phyloP scores from a whole-genome alignment of 2,329 filamentous ascomycete genomes.

The Diaporthe sp. region DNA sequence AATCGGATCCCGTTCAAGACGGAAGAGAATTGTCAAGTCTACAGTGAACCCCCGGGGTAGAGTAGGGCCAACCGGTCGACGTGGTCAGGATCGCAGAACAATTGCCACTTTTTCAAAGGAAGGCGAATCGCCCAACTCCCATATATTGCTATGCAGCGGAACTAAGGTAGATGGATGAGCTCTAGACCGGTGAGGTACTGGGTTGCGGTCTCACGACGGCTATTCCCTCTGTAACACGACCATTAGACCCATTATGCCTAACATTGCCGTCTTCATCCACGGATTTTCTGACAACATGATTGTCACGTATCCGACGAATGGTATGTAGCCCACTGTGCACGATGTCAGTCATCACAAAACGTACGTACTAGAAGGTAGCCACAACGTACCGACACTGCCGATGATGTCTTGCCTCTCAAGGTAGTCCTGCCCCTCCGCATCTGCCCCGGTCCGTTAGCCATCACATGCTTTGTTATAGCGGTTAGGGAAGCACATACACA shows the following conservation, averaged over 20 bases:
- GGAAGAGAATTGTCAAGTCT: not conserved
- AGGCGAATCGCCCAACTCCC: not conserved
- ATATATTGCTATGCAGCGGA: not conserved
- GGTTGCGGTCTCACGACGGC: not conserved
- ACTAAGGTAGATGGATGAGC: not conserved
- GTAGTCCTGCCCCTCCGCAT: slow-evolving; percentile 88
- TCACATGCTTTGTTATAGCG: not conserved
- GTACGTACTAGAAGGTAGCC: not conserved
- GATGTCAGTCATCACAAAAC: not conserved
- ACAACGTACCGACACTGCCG: slow-evolving; percentile 75
- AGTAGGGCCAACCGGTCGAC: not conserved
- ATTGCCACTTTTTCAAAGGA: not conserved
- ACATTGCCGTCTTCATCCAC: slow-evolving; percentile 95
- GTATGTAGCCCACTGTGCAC: slow-evolving; percentile 79
- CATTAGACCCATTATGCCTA: slow-evolving; percentile 94
- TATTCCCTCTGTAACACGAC: slow-evolving; percentile 93
- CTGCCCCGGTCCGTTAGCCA: slow-evolving; percentile 41
- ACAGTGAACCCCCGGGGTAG: not conserved
- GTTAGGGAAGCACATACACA: slow-evolving; percentile 43
- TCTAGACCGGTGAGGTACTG: not conserved
- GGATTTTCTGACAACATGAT: slow-evolving; percentile 96
- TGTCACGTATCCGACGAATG: slow-evolving; percentile 96
- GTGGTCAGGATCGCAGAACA: not conserved
- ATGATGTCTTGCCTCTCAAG: slow-evolving; percentile 91
- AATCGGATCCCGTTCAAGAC: no score